Evolutionary conservation across 176 grass and related monocot genomes (phyloP).

Genomic region (Ensete glaucum): DNA sequence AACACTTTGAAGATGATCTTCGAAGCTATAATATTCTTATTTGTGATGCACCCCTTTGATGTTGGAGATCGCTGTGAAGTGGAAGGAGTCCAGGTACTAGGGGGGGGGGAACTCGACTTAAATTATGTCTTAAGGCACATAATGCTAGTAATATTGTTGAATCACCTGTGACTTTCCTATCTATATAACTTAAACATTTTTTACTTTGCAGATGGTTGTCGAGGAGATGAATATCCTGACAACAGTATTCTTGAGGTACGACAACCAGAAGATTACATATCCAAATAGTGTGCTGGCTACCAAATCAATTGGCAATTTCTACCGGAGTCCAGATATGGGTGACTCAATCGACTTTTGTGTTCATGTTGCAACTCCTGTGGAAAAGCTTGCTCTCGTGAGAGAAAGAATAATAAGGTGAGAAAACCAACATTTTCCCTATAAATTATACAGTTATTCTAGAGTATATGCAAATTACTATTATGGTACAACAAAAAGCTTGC

Average conservation of each 20-base stretch:
- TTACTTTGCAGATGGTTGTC: slow-evolving; percentile 51
- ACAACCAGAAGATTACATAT: slow-evolving; percentile 86
- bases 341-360: slow-evolving; percentile 66
- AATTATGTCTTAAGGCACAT: neutral
- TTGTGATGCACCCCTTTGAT: slow-evolving; percentile 94
- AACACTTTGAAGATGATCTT: slow-evolving; percentile 88
- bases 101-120: neutral
- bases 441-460: too few species aligned
- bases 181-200: slow-evolving; percentile 12
- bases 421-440: neutral
- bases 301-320: slow-evolving; percentile 69
- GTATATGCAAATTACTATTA: too few species aligned
- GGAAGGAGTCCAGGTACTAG: slow-evolving; percentile 58
- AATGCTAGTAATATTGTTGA: slow-evolving; percentile 3
- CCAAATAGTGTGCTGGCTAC: slow-evolving; percentile 68
- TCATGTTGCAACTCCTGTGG: slow-evolving; percentile 62
- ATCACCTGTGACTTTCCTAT: neutral
- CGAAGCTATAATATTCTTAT: slow-evolving; percentile 82
- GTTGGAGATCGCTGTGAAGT: slow-evolving; percentile 85
- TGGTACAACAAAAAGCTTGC: too few species aligned
- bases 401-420: slow-evolving; percentile 67
- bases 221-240: slow-evolving; percentile 99
- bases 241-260: slow-evolving; percentile 86
- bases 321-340: slow-evolving; percentile 94
- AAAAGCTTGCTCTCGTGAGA: slow-evolving; percentile 84